These are phyloP conservation scores for Solanum commersonii DNA, from an alignment of 257 asterid species.

Conservation along the genomic window DNA sequence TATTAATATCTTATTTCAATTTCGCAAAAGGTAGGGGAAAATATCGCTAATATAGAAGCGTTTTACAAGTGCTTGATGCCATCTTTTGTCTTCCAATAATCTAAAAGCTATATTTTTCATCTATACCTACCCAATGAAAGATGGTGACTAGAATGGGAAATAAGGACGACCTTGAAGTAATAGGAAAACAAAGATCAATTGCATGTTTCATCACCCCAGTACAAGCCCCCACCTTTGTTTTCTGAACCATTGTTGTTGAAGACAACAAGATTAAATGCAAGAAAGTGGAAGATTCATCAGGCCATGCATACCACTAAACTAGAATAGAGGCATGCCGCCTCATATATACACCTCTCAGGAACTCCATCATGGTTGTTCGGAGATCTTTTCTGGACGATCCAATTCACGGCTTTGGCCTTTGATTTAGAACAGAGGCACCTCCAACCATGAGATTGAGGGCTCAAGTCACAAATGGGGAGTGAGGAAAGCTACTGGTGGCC, in stretches of 20 bases:
- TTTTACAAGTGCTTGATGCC: background rate
- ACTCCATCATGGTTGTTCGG: background rate
- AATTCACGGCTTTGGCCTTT: background rate
- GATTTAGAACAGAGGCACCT: background rate
- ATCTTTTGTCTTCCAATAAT: background rate
- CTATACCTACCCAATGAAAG: background rate
- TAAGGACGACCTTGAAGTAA: background rate
- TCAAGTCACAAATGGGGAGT: background rate
- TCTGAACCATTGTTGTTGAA: too few species aligned
- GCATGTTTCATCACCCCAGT: too few species aligned
- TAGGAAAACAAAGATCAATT: background rate
- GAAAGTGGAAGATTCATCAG: too few species aligned
- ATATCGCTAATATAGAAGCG: background rate
- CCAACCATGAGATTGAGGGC: background rate
- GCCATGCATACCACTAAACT: too few species aligned
- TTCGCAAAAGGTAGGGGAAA: background rate
- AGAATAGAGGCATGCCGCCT: too few species aligned
- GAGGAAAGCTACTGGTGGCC: background rate
- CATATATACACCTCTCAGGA: background rate
- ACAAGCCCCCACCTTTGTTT: too few species aligned
- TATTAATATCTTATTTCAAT: background rate
- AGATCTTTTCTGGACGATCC: background rate
- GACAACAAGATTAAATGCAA: too few species aligned
- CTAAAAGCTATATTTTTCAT: background rate
- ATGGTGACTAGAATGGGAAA: background rate